A percentile compares a stretch with the other conserved stretches of the same genome.
Conservation (phyloP, 345 rosid species). For the Pugionium cornutum region DNA sequence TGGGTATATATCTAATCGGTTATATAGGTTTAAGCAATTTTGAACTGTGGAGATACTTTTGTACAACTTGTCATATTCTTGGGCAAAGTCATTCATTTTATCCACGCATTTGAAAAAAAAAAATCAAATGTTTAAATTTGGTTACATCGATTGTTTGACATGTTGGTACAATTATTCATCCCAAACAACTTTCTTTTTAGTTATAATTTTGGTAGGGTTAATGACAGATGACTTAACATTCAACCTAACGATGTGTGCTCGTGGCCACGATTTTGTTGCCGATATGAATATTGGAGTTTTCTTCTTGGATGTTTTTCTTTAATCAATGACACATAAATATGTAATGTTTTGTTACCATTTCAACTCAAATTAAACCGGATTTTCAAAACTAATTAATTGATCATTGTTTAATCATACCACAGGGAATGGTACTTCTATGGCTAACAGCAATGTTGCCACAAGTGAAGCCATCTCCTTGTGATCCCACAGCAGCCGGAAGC, state of each 20-base stretch:
- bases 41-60: slow-evolving; percentile 11
- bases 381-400: slow-evolving; percentile 1
- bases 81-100: slow-evolving; percentile 9
- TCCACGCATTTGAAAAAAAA: not conserved
- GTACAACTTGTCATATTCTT: slow-evolving; percentile 11
- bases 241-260: slow-evolving; percentile 30
- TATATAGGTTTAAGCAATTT: not conserved
- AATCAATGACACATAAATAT: too few species aligned
- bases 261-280: slow-evolving; percentile 26
- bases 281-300: slow-evolving; percentile 30
- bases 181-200: not conserved
- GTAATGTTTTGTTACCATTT: slow-evolving; percentile 9
- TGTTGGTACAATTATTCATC: slow-evolving; percentile 31
- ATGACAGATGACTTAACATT: slow-evolving; percentile 32
- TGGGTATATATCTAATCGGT: too few species aligned
- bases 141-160: slow-evolving; percentile 35
- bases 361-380: slow-evolving; percentile 1
- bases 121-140: slow-evolving; percentile 6
- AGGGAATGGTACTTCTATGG: slow-evolving; percentile 80
- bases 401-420: slow-evolving; percentile 25
- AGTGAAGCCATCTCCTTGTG: slow-evolving; percentile 59
- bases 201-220: slow-evolving; percentile 35
- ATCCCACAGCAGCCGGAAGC: slow-evolving; percentile 24
- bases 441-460: slow-evolving; percentile 63
- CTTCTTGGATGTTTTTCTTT: slow-evolving; percentile 28